Evolutionary conservation across 257 asterid genomes (phyloP), one percentile per base, ranked within the genome.

Genomic region (Verbascum thapsus): DNA sequence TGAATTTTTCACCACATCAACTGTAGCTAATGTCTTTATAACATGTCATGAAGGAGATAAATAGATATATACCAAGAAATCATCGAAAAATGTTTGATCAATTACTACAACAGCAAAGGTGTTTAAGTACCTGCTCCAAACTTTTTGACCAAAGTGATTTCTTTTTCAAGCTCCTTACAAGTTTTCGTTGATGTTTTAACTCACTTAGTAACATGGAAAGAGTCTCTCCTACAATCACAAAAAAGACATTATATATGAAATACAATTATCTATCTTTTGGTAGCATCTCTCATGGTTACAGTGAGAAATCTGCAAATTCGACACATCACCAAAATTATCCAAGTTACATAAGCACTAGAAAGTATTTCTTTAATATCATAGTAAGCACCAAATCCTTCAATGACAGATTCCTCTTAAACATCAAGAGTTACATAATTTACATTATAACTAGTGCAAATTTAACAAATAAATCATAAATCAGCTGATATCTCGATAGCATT

Each of bases 61-160:
- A 59, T 7, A 37, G 22, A 9, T 18, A 49, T 6, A 58, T 49
- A 34, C 38, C 8, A 42, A 43, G 35, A 11, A 26, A 17, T 5
- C n/a, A 44, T 19, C 39, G 57, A 30, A 71, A 43, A 7, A 7
- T 12, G 6, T 18, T 10, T 38, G 38, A 34, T 32, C 11, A 10
- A 22, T 8, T 43, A 44, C 40, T 52, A 62, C 1, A 5, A 61
- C 11, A 55, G 43, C 53, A 56, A 54, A 63, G 16, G 22, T 54
- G 60, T 47, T 59, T 15, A 65, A 45, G 59, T 83, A 94, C 99
- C 99, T 94, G 98, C 74, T 86, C 99, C 88, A 85, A 77, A 67
- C 81, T 80, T 79, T 90, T 94, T 34, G 96, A 79, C 99, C 99
- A 94, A 69, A 94, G 95, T 61, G 96, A 94, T 80, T 90, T 94